These are phyloP conservation scores for Cutaneotrichosporon sp. DNA, from an alignment of 1,284 basidiomycete genomes.

Conservation along the genomic window DNA sequence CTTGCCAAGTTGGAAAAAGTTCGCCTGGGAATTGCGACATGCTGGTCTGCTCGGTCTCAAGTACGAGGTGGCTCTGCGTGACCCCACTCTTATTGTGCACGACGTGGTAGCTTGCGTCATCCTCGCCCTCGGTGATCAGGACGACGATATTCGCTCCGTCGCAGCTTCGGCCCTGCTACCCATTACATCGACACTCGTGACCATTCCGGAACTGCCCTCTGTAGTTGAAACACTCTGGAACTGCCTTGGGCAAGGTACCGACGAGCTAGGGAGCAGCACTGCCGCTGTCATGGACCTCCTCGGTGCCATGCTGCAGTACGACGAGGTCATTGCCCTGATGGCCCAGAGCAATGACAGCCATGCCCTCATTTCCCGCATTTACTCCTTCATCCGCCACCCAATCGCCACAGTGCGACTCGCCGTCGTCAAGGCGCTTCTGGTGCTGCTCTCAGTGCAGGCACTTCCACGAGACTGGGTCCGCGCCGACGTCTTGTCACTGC, in stretches of 20 bases:
- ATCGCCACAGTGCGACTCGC: constrained; percentile 89
- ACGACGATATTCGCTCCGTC: constrained; percentile 95
- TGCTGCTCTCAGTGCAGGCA: constrained; percentile 73
- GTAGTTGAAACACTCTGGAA: constrained; percentile 85
- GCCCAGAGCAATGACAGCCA: constrained; percentile 30
- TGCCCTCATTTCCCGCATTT: constrained; percentile 78
- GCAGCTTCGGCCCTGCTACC: constrained; percentile 89
- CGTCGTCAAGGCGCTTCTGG: constrained; percentile 82
- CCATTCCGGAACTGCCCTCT: constrained; percentile 56
- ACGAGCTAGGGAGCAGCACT: constrained; percentile 94
- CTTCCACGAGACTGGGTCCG: constrained; percentile 78
- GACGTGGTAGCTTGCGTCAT: constrained; percentile 83
- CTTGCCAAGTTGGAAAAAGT: constrained; percentile 50
- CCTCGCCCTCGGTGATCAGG: constrained; percentile 82
- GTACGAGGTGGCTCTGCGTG: constrained; percentile 90
- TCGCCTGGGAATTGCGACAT: constrained; percentile 96
- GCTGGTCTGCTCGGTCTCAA: constrained; percentile 94
- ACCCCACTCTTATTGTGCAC: constrained; percentile 49
- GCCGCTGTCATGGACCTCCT: constrained; percentile 96
- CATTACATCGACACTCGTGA: constrained; percentile 72
- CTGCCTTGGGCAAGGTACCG: constrained; percentile 87
- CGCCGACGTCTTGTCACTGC: constrained; percentile 68
- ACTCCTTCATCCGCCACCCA: constrained; percentile 96
- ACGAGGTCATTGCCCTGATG: constrained; percentile 31
- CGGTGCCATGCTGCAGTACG: constrained; percentile 31